Conservation (phyloP, 306 rosid species). For the Phaseolus lunatus region DNA sequence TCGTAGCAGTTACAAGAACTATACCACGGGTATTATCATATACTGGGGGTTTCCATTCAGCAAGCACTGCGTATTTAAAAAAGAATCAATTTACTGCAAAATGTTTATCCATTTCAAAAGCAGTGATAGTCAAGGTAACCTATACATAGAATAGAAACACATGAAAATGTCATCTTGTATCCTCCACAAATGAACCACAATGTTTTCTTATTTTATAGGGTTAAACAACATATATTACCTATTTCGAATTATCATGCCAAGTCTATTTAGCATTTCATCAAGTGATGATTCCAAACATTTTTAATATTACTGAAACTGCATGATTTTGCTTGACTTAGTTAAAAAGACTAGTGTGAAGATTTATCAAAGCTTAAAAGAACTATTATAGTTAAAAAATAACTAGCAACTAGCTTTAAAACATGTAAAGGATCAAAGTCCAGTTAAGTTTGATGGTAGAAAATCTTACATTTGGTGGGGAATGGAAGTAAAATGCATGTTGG, state of each 20-base stretch:
- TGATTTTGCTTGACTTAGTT: neutral
- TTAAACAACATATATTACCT: neutral
- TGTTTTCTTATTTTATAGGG: neutral
- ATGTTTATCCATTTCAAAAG: neutral
- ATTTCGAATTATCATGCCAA: neutral
- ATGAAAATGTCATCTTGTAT: neutral
- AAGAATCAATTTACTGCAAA: neutral
- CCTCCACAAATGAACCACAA: neutral
- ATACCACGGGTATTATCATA: constrained; percentile 80
- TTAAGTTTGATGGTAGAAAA: neutral
- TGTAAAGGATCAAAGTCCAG: neutral
- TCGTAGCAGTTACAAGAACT: constrained; percentile 78
- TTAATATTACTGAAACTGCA: neutral
- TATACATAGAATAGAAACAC: no score
- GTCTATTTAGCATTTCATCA: neutral
- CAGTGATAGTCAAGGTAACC: neutral
- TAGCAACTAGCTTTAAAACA: neutral
- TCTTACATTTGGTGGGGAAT: neutral
- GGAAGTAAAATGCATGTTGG: neutral
- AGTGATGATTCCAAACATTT: neutral
- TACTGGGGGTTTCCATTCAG: constrained; percentile 96
- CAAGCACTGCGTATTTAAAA: constrained; percentile 64
- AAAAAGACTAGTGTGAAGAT: neutral
- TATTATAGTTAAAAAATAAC: no score
- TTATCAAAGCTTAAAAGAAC: neutral